These are phyloP conservation scores for Pneumocystis wakefieldiae DNA, from an alignment of 1,139 yeast genomes.

Conservation along the genomic window DNA sequence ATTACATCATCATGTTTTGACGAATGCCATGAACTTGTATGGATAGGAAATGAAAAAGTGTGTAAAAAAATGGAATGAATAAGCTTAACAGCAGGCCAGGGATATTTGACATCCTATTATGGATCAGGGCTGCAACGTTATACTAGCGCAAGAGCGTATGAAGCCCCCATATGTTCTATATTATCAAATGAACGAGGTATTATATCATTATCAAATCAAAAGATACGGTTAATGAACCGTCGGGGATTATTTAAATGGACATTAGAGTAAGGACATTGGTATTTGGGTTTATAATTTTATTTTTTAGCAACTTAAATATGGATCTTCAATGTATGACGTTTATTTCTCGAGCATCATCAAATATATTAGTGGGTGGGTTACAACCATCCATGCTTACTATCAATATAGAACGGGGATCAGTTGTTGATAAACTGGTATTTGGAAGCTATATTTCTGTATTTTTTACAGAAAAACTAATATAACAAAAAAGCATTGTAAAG, in stretches of 20 bases:
- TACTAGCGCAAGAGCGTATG: conserved; percentile 27
- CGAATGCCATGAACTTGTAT: conserved; percentile 51
- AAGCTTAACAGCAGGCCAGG: conserved; percentile 31
- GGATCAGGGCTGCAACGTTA: conserved; percentile 31
- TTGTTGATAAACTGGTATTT: conserved; percentile 17
- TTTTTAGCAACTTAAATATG: conserved; percentile 20
- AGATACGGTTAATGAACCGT: conserved; percentile 24
- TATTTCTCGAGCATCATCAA: conserved; percentile 24
- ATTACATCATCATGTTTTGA: conserved; percentile 45
- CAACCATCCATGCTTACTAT: conserved; percentile 37
- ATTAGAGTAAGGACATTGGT: conserved; percentile 10
- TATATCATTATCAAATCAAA: conserved; percentile 21
- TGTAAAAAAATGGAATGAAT: conserved; percentile 19
- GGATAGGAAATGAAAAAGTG: conserved; percentile 63
- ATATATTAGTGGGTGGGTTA: conserved; percentile 35
- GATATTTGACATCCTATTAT: conserved; percentile 32
- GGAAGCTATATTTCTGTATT: conserved; percentile 12
- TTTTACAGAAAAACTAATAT: background rate
- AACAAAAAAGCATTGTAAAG: conserved; percentile 16
- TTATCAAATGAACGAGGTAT: conserved; percentile 24
- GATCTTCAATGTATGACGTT: conserved; percentile 23
- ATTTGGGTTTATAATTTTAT: conserved; percentile 18
- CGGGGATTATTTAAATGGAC: conserved; percentile 23
- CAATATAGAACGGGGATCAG: conserved; percentile 44
- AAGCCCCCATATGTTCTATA: conserved; percentile 21